Conservation (phyloP, 768 basidiomycete genomes). For the Epithele typhae region DNA sequence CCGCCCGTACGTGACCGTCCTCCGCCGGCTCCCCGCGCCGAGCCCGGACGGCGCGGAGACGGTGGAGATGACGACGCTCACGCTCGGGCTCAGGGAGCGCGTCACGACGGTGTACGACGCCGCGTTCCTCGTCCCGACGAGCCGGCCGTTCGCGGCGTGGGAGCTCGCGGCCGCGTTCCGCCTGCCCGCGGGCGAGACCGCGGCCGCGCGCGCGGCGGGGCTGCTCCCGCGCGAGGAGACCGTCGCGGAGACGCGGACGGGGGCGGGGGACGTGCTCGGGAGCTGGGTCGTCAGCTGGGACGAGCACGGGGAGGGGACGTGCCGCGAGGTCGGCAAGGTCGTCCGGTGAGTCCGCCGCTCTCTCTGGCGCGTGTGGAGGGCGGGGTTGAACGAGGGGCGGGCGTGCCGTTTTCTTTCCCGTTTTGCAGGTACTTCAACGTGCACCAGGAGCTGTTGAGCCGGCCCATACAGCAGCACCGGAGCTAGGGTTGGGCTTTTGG, state of each 20-base stretch:
- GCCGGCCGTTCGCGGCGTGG: constrained; percentile 76
- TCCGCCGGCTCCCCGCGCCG: constrained; percentile 47
- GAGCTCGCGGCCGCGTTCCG: constrained; percentile 57
- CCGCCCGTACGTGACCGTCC: constrained; percentile 65
- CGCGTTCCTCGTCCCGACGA: constrained; percentile 61
- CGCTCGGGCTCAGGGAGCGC: constrained; percentile 52
- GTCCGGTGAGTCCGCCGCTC: constrained; percentile 48
- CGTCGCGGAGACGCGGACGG: constrained; percentile 69
- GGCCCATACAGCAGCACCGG: constrained; percentile 6
- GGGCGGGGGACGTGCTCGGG: constrained; percentile 57
- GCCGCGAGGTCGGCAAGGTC: constrained; percentile 58
- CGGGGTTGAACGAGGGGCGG: no score
- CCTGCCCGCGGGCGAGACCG: constrained; percentile 35
- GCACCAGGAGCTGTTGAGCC: constrained; percentile 39
- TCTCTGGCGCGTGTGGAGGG: background rate
- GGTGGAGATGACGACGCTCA: constrained; percentile 68
- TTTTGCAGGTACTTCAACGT: constrained; percentile 42
- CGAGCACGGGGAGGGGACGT: constrained; percentile 57
- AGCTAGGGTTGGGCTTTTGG: no score
- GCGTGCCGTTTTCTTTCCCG: no score
- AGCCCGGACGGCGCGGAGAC: constrained; percentile 22
- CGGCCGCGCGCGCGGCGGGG: constrained; percentile 36
- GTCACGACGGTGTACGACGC: constrained; percentile 75
- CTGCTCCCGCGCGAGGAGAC: constrained; percentile 54
- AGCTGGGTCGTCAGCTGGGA: constrained; percentile 80